Evolutionary conservation across 2,329 filamentous ascomycete species (phyloP).

Genomic region (Chalaropsis thielavioides): DNA sequence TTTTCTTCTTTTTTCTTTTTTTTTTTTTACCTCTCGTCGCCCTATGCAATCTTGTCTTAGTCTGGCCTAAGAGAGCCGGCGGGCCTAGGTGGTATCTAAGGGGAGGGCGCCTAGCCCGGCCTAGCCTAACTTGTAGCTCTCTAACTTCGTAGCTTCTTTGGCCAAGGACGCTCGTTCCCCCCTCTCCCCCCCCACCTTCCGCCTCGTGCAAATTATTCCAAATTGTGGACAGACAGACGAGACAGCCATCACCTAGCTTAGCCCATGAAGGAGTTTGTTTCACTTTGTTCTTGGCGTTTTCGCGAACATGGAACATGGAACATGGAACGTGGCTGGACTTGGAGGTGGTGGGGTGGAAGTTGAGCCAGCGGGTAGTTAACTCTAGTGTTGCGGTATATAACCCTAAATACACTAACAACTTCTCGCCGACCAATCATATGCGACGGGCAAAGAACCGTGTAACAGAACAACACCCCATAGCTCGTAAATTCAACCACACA

Average conservation of each 20-base stretch:
- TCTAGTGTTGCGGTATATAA: background rate
- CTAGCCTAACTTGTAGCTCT: too few relatives aligned
- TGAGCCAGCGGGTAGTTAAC: background rate
- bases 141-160: too few relatives aligned
- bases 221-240: background rate
- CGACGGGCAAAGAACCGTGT: too few relatives aligned
- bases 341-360: too few relatives aligned
- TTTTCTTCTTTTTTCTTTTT: background rate
- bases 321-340: background rate
- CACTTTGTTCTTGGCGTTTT: constrained; percentile 5
- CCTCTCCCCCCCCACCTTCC: background rate
- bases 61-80: too few relatives aligned
- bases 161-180: background rate
- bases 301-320: background rate
- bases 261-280: background rate
- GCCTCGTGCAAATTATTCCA: background rate
- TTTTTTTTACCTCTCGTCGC: too few relatives aligned
- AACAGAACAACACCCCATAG: background rate
- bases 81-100: too few relatives aligned
- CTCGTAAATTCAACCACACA: background rate
- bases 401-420: too few relatives aligned
- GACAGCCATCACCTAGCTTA: background rate
- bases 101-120: too few relatives aligned
- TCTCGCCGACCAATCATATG: too few relatives aligned
- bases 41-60: too few relatives aligned